Base-by-base conservation (phyloP, 2,329 filamentous ascomycete genomes). In the Colletotrichum tropicale region DNA sequence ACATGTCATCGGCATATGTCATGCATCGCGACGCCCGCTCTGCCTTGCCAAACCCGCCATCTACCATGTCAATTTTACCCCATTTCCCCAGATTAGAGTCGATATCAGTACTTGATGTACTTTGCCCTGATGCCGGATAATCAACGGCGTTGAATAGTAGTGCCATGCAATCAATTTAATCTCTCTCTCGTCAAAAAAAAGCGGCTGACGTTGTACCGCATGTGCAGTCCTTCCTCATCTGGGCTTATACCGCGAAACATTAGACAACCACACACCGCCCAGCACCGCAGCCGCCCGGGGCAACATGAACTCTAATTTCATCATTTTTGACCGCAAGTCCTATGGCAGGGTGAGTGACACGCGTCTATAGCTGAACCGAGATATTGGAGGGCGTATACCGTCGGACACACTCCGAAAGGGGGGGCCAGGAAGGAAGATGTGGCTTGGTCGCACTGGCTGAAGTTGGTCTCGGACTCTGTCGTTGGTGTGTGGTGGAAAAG, bases 1-100 rank as follows among this genome's bases (percentile, higher is more conserved):
- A 75, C 73, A 67, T 71, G 73, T 38, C 69, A 48, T 61, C 62
- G 38, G 69, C 24, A 62, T 24, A 71, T 75, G 73, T 67, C 73
- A 72, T 75, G 69, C 69, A 66, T 75, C 61, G 15, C 73, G 36
- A 64, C 73, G 69, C 73, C 69, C 72, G 72, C 72, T 72, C 69
- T 71, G 72, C 69, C 72, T 38, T 72, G 62, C 56, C 52, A 74
- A 21, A 58, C 21, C 34, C 62, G 18, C 36, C 24, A 36, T 24
- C 28, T 15, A 61, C 58, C 13, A 61, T 16, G 18, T 12, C 10
- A 61, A 61, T n/a, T 34, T 30, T 65, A 16, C 32, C 32, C 61
- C 30, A 38, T 21, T 65, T 30, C 34, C 26, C 38, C 38, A 10
- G 34, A 36, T 36, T 36, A 36, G 38, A 43, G 18, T n/a, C 38